These are phyloP conservation scores for Primulina tabacum DNA, from an alignment of 257 asterid species.

Conservation along the genomic window DNA sequence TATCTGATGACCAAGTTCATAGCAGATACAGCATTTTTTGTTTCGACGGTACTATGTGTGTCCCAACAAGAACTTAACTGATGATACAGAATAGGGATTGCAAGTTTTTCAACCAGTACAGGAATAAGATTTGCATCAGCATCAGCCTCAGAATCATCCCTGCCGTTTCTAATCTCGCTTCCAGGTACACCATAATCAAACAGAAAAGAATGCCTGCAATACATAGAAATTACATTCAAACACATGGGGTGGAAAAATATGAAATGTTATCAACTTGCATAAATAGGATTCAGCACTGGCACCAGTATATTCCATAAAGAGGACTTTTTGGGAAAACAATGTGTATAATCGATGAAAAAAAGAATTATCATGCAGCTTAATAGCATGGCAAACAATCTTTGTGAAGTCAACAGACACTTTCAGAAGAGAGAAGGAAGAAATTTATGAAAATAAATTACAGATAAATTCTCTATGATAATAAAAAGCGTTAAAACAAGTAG, in stretches of 20 bases:
- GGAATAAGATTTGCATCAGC: constrained; percentile 83
- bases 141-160: constrained; percentile 56
- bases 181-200: constrained; percentile 69
- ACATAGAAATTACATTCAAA: not conserved
- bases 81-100: constrained; percentile 80
- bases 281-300: not conserved
- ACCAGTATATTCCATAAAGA: not conserved
- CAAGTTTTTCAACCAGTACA: constrained; percentile 76
- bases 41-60: constrained; percentile 78
- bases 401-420: not conserved
- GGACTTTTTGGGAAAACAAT: not conserved
- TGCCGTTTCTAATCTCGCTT: constrained; percentile 40
- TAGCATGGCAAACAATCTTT: not conserved
- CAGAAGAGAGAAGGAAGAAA: not conserved
- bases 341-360: not conserved
- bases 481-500: not conserved
- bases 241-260: not conserved
- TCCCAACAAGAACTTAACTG: constrained; percentile 82
- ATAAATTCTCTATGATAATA: no score
- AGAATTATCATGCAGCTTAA: not conserved
- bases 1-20: constrained; percentile 61
- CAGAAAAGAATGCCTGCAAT: constrained; percentile 76
- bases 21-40: constrained; percentile 72
- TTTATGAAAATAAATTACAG: not conserved
- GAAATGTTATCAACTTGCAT: not conserved